Evolutionary conservation across 192 early-diverging fungal genomes (phyloP).

Genomic region (Coemansia sp.): DNA sequence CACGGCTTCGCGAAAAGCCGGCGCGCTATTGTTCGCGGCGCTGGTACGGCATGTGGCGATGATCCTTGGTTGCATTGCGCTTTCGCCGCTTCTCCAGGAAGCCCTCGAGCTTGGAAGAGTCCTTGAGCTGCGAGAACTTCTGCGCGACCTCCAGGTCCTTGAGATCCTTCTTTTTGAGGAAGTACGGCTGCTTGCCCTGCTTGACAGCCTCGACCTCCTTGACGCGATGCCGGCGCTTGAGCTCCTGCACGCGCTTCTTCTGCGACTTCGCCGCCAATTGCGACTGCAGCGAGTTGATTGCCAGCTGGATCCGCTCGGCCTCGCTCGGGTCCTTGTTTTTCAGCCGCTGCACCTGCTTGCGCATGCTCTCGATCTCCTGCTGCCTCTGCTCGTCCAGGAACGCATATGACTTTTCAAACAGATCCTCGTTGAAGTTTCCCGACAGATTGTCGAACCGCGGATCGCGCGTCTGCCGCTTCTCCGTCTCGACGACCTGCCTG

Average conservation of each 20-base stretch:
- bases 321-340: constrained; percentile 57
- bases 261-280: constrained; percentile 46
- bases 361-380: constrained; percentile 69
- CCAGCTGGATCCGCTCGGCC: constrained; percentile 58
- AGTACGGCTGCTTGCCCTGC: constrained; percentile 93
- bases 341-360: constrained; percentile 61
- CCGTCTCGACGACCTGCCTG: constrained; percentile 43
- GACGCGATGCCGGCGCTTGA: constrained; percentile 77
- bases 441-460: constrained; percentile 90
- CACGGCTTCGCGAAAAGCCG: too few relatives aligned
- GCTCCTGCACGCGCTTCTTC: constrained; percentile 55
- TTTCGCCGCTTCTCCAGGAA: constrained; percentile 92
- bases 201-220: constrained; percentile 74
- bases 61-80: constrained; percentile 86
- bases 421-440: constrained; percentile 85
- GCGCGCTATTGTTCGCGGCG: constrained; percentile 35
- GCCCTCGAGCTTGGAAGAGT: constrained; percentile 73
- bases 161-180: constrained; percentile 79
- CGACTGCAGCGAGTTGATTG: constrained; percentile 63
- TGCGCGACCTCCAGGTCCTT: constrained; percentile 82
- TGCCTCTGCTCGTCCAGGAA: constrained; percentile 82
- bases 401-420: constrained; percentile 89
- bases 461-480: constrained; percentile 60
- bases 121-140: constrained; percentile 74
- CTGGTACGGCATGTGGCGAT: constrained; percentile 62